phyloP scores from a whole-genome alignment of 1,284 basidiomycete genomes.

The Trichosporon asahii region DNA sequence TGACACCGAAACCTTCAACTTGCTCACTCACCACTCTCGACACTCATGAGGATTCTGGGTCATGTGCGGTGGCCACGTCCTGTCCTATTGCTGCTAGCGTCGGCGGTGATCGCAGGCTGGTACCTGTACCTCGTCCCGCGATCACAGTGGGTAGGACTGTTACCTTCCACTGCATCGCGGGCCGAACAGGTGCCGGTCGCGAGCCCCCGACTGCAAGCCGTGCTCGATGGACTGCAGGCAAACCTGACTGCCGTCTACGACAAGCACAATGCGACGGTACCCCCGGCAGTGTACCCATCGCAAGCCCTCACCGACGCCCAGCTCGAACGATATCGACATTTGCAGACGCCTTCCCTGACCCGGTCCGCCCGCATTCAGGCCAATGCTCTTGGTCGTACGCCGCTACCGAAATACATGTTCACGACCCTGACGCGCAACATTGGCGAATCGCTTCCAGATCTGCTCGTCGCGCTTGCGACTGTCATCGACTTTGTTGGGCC shows the following conservation, averaged over 20 bases:
- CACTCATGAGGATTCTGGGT: background rate
- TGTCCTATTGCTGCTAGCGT: background rate
- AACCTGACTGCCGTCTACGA: conserved; percentile 24
- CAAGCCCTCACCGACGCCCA: conserved; percentile 39
- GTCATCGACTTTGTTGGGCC: conserved; percentile 43
- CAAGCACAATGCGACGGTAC: background rate
- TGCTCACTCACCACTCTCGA: background rate
- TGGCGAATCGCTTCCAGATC: conserved; percentile 44
- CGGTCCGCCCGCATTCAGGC: background rate
- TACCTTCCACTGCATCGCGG: background rate
- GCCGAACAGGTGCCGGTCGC: background rate
- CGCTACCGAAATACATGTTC: conserved; percentile 42
- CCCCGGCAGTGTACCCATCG: conserved; percentile 33
- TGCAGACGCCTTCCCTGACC: conserved; percentile 23
- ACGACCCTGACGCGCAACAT: conserved; percentile 46
- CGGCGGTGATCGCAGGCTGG: background rate
- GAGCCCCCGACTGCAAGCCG: background rate
- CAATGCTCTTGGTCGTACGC: background rate
- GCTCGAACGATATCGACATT: conserved; percentile 35
- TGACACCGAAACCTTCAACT: background rate
- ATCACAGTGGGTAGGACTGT: background rate
- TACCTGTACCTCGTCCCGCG: conserved; percentile 5
- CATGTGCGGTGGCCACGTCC: background rate
- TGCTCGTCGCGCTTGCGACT: conserved; percentile 46
- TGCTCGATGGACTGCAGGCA: conserved; percentile 19